phyloP scores from a whole-genome alignment of 768 basidiomycete genomes.

The Mycena rosella region DNA sequence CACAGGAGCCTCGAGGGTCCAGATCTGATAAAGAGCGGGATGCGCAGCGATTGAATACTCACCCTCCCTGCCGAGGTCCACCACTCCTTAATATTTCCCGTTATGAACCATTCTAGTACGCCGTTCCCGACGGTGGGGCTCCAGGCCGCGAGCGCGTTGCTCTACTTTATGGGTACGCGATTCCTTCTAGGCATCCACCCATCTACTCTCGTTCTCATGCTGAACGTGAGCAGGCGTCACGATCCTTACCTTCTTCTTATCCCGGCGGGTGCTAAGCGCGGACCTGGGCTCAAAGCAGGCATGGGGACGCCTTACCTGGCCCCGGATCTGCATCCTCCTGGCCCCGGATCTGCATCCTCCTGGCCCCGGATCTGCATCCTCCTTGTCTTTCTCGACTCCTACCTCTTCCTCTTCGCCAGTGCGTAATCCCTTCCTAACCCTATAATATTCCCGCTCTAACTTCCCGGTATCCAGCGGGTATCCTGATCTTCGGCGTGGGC shows the following conservation, averaged over 20 bases:
- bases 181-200: too few relatives aligned
- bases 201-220: too few relatives aligned
- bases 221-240: constrained; percentile 21
- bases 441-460: constrained; percentile 1
- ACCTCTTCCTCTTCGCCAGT: constrained; percentile 58
- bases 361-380: constrained; percentile 57
- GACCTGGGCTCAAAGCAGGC: neutral
- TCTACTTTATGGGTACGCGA: constrained; percentile 11
- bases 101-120: neutral
- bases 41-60: too few relatives aligned
- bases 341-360: constrained; percentile 54
- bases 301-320: constrained; percentile 46
- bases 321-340: constrained; percentile 55
- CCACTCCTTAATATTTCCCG: too few relatives aligned
- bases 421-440: constrained; percentile 25
- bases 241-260: constrained; percentile 31
- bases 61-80: too few relatives aligned
- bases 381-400: constrained; percentile 58
- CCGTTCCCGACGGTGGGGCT: constrained; percentile 15
- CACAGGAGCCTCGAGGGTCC: too few relatives aligned
- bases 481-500: constrained; percentile 60
- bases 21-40: too few relatives aligned
- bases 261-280: constrained; percentile 14
- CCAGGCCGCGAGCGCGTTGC: neutral
- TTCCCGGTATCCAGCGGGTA: constrained; percentile 49